These are phyloP conservation scores for Daldinia loculata DNA, from an alignment of 495 filamentous ascomycete genomes.

Conservation along the genomic window DNA sequence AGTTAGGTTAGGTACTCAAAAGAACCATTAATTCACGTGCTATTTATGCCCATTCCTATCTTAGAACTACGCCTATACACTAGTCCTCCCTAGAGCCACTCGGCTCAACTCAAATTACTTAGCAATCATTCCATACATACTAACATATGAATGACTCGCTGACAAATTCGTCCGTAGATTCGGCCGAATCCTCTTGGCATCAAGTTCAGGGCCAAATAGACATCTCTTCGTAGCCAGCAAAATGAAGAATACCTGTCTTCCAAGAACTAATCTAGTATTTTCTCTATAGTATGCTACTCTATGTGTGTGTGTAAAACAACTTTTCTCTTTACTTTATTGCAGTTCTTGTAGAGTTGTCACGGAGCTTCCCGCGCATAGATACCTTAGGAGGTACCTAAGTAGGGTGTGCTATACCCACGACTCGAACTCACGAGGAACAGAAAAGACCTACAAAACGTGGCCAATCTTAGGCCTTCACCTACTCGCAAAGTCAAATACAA, in stretches of 20 bases:
- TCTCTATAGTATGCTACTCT: neutral
- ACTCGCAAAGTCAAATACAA: neutral
- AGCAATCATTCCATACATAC: neutral
- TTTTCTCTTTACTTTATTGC: neutral
- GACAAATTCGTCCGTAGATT: conserved; percentile 44
- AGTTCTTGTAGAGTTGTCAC: neutral
- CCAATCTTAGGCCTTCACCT: neutral
- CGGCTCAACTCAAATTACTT: neutral
- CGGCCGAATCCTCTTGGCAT: conserved; percentile 44
- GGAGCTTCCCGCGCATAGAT: neutral
- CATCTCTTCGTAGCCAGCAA: conserved; percentile 1
- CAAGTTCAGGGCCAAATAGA: conserved; percentile 5
- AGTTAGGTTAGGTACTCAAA: no score
- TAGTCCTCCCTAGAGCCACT: neutral
- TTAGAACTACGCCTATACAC: neutral
- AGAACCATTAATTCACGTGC: neutral
- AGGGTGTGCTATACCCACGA: neutral
- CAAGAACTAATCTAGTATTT: neutral
- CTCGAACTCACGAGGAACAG: neutral
- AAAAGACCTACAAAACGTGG: neutral
- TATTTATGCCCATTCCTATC: neutral
- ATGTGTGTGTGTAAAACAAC: neutral
- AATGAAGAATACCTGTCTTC: neutral
- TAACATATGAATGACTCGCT: no score
- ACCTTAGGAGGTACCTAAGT: neutral